These are phyloP conservation scores for Lactarius hatsudake DNA, from an alignment of 768 basidiomycete species.

Conservation along the genomic window DNA sequence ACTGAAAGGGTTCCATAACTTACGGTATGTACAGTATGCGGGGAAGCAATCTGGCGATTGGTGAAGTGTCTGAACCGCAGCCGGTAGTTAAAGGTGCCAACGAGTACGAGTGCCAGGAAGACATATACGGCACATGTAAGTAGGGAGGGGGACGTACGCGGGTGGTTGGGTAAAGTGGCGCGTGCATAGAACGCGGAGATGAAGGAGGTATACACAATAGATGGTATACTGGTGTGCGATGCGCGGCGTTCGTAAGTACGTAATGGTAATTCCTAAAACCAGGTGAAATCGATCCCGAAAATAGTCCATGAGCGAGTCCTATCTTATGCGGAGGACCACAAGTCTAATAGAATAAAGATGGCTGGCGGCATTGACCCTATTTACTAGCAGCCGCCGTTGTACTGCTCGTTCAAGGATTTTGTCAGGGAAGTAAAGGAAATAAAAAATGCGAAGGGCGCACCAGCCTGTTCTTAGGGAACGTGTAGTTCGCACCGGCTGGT, in stretches of 20 bases:
- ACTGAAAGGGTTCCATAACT: conserved; percentile 3
- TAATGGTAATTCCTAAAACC: conserved; percentile 12
- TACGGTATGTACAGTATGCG: conserved; percentile 10
- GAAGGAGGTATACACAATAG: conserved; percentile 21
- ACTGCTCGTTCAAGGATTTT: conserved; percentile 2
- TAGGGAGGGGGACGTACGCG: not conserved
- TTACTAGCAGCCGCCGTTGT: conserved; percentile 18
- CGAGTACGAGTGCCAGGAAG: not conserved
- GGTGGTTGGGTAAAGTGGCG: not conserved
- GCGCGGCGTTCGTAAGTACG: conserved; percentile 21
- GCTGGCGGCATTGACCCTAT: not conserved
- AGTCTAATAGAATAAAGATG: conserved; percentile 15
- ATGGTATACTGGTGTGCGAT: conserved; percentile 14
- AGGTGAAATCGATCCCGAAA: conserved; percentile 14
- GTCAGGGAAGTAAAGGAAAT: not conserved
- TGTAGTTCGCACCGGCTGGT: conserved; percentile 33
- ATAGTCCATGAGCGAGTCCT: conserved; percentile 14
- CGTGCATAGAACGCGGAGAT: conserved; percentile 3
- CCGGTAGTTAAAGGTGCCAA: not conserved
- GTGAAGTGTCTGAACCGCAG: not conserved
- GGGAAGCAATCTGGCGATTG: not conserved
- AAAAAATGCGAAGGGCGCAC: conserved; percentile 3
- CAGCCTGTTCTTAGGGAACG: conserved; percentile 35
- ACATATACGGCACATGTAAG: conserved; percentile 1
- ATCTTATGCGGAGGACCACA: conserved; percentile 8